Percentiles rank a stretch among this genome's conserved stretches.
Conservation (phyloP, 1,284 basidiomycete genomes). For the Neolentinus lepideus region DNA sequence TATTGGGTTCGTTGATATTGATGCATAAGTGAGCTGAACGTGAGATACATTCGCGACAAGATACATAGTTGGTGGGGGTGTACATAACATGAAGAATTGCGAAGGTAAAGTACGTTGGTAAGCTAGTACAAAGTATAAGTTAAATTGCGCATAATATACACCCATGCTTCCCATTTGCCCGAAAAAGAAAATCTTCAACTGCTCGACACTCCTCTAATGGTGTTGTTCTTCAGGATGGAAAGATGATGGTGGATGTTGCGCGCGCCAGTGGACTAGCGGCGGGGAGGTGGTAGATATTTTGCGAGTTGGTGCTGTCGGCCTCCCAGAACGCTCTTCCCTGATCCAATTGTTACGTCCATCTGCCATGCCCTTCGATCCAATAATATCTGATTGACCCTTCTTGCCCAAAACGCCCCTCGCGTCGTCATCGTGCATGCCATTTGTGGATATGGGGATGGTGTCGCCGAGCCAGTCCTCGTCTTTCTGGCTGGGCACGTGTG, state of each 20-base stretch:
- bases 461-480: constrained; percentile 57
- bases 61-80: too few species aligned
- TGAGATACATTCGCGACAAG: neutral
- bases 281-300: constrained; percentile 2
- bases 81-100: too few species aligned
- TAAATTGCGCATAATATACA: too few species aligned
- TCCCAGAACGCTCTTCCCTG: neutral
- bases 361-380: neutral
- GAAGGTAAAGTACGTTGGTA: too few species aligned
- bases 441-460: constrained; percentile 37
- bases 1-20: too few species aligned
- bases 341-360: neutral
- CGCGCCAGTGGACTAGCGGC: constrained; percentile 7
- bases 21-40: neutral
- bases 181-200: neutral
- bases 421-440: neutral
- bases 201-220: neutral
- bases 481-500: constrained; percentile 30
- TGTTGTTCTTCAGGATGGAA: neutral
- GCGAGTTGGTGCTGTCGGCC: neutral
- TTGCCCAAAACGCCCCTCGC: neutral
- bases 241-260: neutral
- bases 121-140: too few species aligned
- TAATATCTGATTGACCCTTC: neutral
- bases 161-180: neutral